These are phyloP conservation scores for Pezicula radicicola DNA, from an alignment of 2,329 filamentous ascomycete genomes.

Conservation along the genomic window DNA sequence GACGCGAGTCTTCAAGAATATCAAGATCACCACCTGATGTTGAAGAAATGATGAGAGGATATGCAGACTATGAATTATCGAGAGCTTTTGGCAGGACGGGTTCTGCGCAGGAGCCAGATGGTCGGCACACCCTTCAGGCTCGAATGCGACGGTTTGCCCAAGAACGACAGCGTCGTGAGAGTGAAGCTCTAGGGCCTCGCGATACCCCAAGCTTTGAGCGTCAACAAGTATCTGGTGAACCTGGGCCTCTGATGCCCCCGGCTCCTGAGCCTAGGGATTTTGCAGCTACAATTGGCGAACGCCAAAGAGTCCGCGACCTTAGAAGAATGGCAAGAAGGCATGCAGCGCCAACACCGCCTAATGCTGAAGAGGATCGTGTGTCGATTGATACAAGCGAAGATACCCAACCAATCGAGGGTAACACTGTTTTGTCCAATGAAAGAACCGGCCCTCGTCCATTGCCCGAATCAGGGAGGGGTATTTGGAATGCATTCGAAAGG, in stretches of 20 bases:
- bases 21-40: not conserved
- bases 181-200: not conserved
- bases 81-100: not conserved
- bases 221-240: conserved; percentile 11
- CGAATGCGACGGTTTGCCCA: not conserved
- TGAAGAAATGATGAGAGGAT: conserved; percentile 14
- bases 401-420: not conserved
- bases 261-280: conserved; percentile 26
- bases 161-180: not conserved
- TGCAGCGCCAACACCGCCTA: conserved; percentile 19
- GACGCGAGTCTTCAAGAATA: not conserved
- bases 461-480: too few species aligned
- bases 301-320: conserved; percentile 17
- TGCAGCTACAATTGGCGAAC: conserved; percentile 13
- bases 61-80: not conserved
- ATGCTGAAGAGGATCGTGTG: conserved; percentile 3
- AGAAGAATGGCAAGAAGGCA: conserved; percentile 17
- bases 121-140: too few species aligned
- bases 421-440: not conserved
- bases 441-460: too few species aligned
- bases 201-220: conserved; percentile 19
- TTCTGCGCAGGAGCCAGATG: not conserved
- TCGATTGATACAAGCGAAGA: not conserved
- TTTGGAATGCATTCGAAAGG: too few species aligned
- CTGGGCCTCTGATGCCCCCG: conserved; percentile 22